Conservation (phyloP, 2,329 filamentous ascomycete genomes). For the Aschersonia sp. region DNA sequence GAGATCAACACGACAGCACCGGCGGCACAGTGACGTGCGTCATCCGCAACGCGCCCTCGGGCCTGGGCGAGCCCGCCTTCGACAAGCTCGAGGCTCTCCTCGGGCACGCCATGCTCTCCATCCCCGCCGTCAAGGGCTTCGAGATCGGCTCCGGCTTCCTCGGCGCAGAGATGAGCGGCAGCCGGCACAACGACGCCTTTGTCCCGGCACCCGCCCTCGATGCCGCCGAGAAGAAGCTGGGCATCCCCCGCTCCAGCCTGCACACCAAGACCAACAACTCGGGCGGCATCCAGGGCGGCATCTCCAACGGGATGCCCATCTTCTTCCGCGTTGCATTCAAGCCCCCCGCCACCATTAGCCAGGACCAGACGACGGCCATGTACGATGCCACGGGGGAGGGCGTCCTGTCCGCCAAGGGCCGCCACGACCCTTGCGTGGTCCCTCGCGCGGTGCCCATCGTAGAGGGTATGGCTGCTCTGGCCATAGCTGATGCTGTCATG, state of each 20-base stretch:
- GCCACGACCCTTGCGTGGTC: conserved; percentile 89
- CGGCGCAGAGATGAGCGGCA: conserved; percentile 74
- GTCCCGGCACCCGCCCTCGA: conserved; percentile 22
- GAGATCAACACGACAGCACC: conserved; percentile 73
- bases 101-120: conserved; percentile 86
- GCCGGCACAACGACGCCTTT: conserved; percentile 73
- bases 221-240: conserved; percentile 23
- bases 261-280: conserved; percentile 90
- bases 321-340: conserved; percentile 96
- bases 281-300: conserved; percentile 89
- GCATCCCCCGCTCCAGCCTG: conserved; percentile 45
- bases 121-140: conserved; percentile 90
- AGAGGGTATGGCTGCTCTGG: conserved; percentile 81
- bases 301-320: conserved; percentile 83
- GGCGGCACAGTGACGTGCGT: conserved; percentile 93
- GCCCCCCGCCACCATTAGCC: conserved; percentile 82
- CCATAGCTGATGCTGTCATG: conserved; percentile 76
- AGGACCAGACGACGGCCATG: conserved; percentile 69
- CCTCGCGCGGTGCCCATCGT: conserved; percentile 78
- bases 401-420: conserved; percentile 75
- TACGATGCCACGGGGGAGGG: conserved; percentile 63
- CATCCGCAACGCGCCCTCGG: conserved; percentile 70
- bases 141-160: conserved; percentile 89
- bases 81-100: conserved; percentile 89
- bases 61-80: conserved; percentile 87